These are phyloP conservation scores for Yamadazyma ubonensis DNA, from an alignment of 805 yeast genomes.

Conservation along the genomic window DNA sequence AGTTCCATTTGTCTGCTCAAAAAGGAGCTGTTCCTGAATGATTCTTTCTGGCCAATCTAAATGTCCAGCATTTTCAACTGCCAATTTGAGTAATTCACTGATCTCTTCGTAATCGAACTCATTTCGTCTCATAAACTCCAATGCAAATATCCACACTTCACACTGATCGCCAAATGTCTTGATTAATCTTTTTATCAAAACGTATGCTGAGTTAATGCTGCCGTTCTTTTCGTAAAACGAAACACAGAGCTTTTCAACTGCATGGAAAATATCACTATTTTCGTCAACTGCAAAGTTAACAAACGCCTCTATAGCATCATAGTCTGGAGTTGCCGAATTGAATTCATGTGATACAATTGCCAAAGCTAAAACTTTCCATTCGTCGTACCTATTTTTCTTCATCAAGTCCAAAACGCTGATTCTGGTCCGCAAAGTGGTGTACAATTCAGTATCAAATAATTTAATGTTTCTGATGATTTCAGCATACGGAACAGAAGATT, in stretches of 20 bases:
- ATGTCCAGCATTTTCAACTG: slow-evolving; percentile 22
- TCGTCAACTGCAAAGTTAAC: slow-evolving; percentile 25
- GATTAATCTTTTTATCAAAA: slow-evolving; percentile 22
- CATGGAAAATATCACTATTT: slow-evolving; percentile 37
- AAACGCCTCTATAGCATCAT: slow-evolving; percentile 21
- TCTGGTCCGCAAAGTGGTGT: neutral
- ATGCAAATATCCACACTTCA: slow-evolving; percentile 49
- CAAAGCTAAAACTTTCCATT: slow-evolving; percentile 35
- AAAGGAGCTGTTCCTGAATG: slow-evolving; percentile 43
- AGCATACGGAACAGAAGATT: slow-evolving; percentile 24
- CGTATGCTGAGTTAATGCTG: slow-evolving; percentile 23
- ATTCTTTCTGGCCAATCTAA: slow-evolving; percentile 55
- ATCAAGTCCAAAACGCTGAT: slow-evolving; percentile 16
- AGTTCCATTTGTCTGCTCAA: slow-evolving; percentile 35
- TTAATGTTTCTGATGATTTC: slow-evolving; percentile 20
- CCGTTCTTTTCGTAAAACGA: slow-evolving; percentile 23
- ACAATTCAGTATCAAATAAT: slow-evolving; percentile 1
- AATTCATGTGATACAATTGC: slow-evolving; percentile 21
- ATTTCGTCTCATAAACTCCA: slow-evolving; percentile 37
- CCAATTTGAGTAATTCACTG: slow-evolving; percentile 28
- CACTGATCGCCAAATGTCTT: slow-evolving; percentile 30
- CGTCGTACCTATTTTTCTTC: slow-evolving; percentile 18
- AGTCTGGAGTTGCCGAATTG: slow-evolving; percentile 15
- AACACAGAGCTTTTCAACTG: slow-evolving; percentile 44
- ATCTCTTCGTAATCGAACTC: slow-evolving; percentile 23